Percentiles rank a stretch among this genome's conserved stretches.
phyloP scores from a whole-genome alignment of 768 basidiomycete species.

The Phanerochaete carnosa region DNA sequence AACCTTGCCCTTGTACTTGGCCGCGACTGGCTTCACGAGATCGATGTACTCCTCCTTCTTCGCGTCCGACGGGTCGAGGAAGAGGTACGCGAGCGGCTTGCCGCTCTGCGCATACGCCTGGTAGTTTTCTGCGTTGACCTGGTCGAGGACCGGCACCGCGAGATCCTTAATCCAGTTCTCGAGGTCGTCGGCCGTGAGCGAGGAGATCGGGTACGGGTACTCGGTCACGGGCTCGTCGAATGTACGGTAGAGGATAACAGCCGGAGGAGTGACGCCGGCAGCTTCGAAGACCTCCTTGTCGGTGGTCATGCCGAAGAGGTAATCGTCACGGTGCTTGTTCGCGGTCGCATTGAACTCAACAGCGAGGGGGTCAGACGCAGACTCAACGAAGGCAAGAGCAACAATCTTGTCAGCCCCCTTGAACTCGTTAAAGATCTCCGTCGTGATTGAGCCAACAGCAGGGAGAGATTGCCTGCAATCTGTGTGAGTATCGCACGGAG shows the following conservation, averaged over 20 bases:
- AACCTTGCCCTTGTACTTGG: conserved; percentile 77
- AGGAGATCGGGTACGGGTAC: conserved; percentile 61
- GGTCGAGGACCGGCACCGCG: conserved; percentile 83
- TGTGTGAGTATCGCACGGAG: neutral
- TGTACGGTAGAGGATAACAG: conserved; percentile 86
- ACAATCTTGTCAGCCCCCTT: conserved; percentile 87
- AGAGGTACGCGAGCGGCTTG: conserved; percentile 93
- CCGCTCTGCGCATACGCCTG: conserved; percentile 73
- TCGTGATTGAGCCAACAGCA: conserved; percentile 81
- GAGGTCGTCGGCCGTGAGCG: conserved; percentile 57
- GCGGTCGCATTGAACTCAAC: conserved; percentile 78
- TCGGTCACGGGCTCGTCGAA: conserved; percentile 82
- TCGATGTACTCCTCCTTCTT: conserved; percentile 64
- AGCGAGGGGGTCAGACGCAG: conserved; percentile 66
- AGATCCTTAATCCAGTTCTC: conserved; percentile 80
- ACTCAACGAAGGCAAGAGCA: conserved; percentile 76
- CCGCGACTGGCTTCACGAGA: conserved; percentile 70
- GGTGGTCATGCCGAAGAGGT: conserved; percentile 84
- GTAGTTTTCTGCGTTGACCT: conserved; percentile 95
- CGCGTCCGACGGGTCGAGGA: conserved; percentile 77
- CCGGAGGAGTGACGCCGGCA: conserved; percentile 75
- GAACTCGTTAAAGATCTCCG: conserved; percentile 80
- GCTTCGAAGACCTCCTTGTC: conserved; percentile 66
- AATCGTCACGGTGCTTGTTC: conserved; percentile 87
- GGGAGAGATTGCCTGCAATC: conserved; percentile 84